These are phyloP conservation scores for Aspergillus sp. DNA, from an alignment of 2,329 filamentous ascomycete genomes.

Conservation along the genomic window DNA sequence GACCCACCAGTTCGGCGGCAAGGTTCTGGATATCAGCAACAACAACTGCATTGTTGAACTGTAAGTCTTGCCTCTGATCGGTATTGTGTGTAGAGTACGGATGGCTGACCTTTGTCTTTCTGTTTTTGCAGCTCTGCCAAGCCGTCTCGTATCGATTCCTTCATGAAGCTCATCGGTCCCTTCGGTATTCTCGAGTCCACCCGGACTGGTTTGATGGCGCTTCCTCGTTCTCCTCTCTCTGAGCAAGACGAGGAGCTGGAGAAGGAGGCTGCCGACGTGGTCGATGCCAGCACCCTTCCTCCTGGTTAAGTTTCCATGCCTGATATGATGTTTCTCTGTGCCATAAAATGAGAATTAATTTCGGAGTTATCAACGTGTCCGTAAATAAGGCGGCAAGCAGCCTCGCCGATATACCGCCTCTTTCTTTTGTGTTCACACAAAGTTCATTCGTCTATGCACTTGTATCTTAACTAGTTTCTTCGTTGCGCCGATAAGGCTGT, in stretches of 20 bases:
- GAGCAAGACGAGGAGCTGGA: constrained; percentile 69
- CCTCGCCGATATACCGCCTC: too few relatives aligned
- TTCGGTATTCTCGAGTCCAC: constrained; percentile 97
- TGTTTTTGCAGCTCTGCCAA: constrained; percentile 71
- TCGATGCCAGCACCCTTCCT: constrained; percentile 89
- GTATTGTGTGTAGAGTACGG: constrained; percentile 3
- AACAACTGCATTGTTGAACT: constrained; percentile 98
- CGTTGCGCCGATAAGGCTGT: too few relatives aligned
- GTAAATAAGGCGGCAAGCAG: not conserved
- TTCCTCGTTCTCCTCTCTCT: constrained; percentile 86
- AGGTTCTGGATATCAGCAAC: constrained; percentile 95
- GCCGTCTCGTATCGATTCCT: constrained; percentile 89
- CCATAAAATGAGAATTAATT: constrained; percentile 21
- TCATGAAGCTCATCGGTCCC: constrained; percentile 90
- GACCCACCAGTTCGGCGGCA: constrained; percentile 95
- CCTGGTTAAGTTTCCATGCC: constrained; percentile 65
- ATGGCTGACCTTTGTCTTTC: not conserved
- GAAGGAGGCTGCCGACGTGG: constrained; percentile 91
- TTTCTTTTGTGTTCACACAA: too few relatives aligned
- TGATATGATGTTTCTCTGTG: constrained; percentile 11
- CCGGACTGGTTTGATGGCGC: constrained; percentile 92
- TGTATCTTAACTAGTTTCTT: too few relatives aligned
- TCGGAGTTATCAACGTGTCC: not conserved
- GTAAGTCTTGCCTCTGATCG: constrained; percentile 56
- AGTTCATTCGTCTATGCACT: too few relatives aligned